These are phyloP conservation scores for Alternaria incomplexa DNA, from an alignment of 2,329 filamentous ascomycete species.

Conservation along the genomic window DNA sequence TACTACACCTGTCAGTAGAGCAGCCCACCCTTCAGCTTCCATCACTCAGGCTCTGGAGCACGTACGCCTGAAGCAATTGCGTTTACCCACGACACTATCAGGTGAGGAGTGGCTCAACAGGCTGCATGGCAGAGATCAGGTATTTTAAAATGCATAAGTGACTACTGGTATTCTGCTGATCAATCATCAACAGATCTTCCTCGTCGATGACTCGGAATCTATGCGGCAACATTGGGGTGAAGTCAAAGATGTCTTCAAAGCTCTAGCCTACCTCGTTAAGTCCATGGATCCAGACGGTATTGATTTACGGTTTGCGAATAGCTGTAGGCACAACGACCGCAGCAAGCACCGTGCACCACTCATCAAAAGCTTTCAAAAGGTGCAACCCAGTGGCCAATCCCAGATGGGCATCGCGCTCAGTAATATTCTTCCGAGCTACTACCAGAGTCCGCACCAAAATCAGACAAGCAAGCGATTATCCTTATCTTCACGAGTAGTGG, in stretches of 20 bases:
- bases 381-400: conserved; percentile 1
- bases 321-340: background rate
- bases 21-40: background rate
- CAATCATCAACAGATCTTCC: conserved; percentile 7
- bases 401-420: conserved; percentile 2
- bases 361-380: background rate
- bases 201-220: conserved; percentile 20
- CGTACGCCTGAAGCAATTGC: background rate
- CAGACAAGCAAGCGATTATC: background rate
- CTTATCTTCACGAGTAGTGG: background rate
- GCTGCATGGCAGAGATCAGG: conserved; percentile 19
- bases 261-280: conserved; percentile 22
- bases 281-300: conserved; percentile 23
- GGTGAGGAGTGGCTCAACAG: rapidly evolving
- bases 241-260: conserved; percentile 2
- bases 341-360: conserved; percentile 8
- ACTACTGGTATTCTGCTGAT: no score
- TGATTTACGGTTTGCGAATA: conserved; percentile 22
- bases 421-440: background rate
- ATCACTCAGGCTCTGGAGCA: rapidly evolving
- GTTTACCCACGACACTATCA: rapidly evolving
- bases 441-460: rapidly evolving
- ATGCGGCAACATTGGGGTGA: conserved; percentile 17
- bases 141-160: background rate
- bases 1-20: rapidly evolving